A percentile compares a stretch with the other conserved stretches of the same genome.
Conservation (phyloP, 176 grass and related monocot genomes). For the Bonia amplexicaulis region DNA sequence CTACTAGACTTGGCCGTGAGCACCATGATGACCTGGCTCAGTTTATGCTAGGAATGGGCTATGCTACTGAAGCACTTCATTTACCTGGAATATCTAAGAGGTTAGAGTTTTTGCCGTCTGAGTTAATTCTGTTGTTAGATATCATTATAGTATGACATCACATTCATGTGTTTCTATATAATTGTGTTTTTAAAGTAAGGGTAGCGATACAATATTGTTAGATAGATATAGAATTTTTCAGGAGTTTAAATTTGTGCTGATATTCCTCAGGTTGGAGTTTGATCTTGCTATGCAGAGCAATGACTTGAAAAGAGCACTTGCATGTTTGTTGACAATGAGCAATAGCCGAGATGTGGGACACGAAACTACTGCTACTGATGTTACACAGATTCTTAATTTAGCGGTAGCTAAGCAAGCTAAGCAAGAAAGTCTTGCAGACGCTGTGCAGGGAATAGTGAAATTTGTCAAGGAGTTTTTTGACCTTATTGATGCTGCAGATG, state of each 20-base stretch:
- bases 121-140: slow-evolving; percentile 14
- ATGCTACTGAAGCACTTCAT: slow-evolving; percentile 99
- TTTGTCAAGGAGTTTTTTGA: slow-evolving; percentile 97
- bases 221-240: not conserved
- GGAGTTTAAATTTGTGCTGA: slow-evolving; percentile 11
- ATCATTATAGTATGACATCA: not conserved
- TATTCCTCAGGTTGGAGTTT: slow-evolving; percentile 82
- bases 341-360: slow-evolving; percentile 88
- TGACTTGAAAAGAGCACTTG: slow-evolving; percentile 93
- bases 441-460: slow-evolving; percentile 95
- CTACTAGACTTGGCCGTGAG: slow-evolving; percentile 86
- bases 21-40: slow-evolving; percentile 99
- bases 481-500: slow-evolving; percentile 98
- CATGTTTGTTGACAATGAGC: slow-evolving; percentile 97
- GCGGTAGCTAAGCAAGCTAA: slow-evolving; percentile 89
- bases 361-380: slow-evolving; percentile 67
- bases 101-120: slow-evolving; percentile 22
- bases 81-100: slow-evolving; percentile 99
- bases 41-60: slow-evolving; percentile 99
- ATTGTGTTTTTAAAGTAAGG: slow-evolving; percentile 2
- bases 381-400: slow-evolving; percentile 95
- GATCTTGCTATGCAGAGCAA: slow-evolving; percentile 99
- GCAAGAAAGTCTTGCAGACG: slow-evolving; percentile 94
- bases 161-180: slow-evolving; percentile 3
- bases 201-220: slow-evolving; percentile 6